Percentiles rank a stretch among this genome's conserved stretches.
phyloP scores from a whole-genome alignment of 768 basidiomycete species.

The Trametes sanguinea region DNA sequence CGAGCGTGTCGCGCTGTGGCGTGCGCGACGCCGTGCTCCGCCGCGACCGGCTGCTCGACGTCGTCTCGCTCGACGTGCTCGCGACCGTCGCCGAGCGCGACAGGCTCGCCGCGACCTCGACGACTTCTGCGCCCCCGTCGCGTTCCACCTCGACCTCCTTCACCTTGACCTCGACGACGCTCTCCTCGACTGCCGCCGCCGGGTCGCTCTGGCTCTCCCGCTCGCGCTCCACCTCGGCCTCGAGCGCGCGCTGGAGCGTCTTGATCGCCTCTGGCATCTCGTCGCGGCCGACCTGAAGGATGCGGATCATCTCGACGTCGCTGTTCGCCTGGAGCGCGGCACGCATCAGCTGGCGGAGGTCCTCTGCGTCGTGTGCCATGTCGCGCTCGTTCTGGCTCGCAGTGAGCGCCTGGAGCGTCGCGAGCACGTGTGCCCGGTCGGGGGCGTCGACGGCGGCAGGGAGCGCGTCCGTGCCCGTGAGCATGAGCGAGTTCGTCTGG shows the following conservation, averaged over 20 bases:
- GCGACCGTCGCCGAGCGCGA: constrained; percentile 15
- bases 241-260: constrained; percentile 70
- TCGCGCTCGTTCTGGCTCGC: constrained; percentile 50
- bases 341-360: constrained; percentile 61
- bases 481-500: constrained; percentile 10
- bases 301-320: constrained; percentile 64
- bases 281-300: constrained; percentile 60
- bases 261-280: constrained; percentile 84
- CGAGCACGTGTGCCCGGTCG: constrained; percentile 9
- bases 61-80: constrained; percentile 1
- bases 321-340: constrained; percentile 55
- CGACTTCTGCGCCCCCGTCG: too few relatives aligned
- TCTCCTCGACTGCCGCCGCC: constrained; percentile 20
- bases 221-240: constrained; percentile 42
- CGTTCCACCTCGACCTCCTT: too few relatives aligned
- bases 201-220: background rate
- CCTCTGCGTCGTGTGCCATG: constrained; percentile 50
- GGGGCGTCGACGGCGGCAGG: background rate
- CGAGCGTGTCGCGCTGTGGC: constrained; percentile 50
- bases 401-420: constrained; percentile 30
- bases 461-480: constrained; percentile 18
- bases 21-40: background rate
- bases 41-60: constrained; percentile 1
- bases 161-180: background rate
- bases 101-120: background rate